Base-by-base conservation (phyloP, 1,284 basidiomycete species). In the Cystobasidiaceae sp. region DNA sequence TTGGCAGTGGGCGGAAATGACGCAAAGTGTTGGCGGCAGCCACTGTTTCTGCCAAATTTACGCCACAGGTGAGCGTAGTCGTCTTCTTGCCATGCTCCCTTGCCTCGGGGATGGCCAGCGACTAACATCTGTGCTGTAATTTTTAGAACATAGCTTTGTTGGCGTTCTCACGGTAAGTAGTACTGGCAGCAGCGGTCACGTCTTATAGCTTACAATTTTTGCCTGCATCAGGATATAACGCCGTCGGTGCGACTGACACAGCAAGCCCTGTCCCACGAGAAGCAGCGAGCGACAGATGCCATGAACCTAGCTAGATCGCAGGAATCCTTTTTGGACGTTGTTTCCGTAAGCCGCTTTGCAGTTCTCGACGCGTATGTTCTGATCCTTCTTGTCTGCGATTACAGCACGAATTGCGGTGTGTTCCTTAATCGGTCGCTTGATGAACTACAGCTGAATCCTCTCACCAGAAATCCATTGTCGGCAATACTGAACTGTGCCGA, bases 261-360 rank as follows among this genome's bases (percentile, higher is more conserved):
- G 21, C 59, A 61, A 30, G 46, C 48, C 5, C 21, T 61, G 13
- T 21, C 34, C 19, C 59, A 61, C 23, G 59, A 61, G 39, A 61
- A 61, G 34, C 59, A 61, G 37, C 45, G 59, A 15, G 32, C 59
- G 15, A 33, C 33, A 21, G 59, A 61, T 43, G 59, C 59, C 11
- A 46, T 61, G 1, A 61, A 49, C 21, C 37, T 61, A 17, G 59
- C 59, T n/a, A 45, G 59, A 32, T 61, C 59, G 13, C 59, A 61
- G 43, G 59, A 61, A 25, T 51, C 59, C 7, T 61, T 61, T 27
- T 39, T 61, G 17, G 59, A 61, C n/a, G 59, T 61, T 25, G 59
- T 61, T 1, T 50, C 46, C 1, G 59, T 61, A 28, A 52, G 59
- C 51, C n/a, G 25, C 7, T 17, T 7, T 5, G 21, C 25, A 39